A percentile compares a stretch with the other conserved stretches of the same genome.
These are phyloP conservation scores for Russula sp. DNA, from an alignment of 768 basidiomycete species.

Conservation along the genomic window DNA sequence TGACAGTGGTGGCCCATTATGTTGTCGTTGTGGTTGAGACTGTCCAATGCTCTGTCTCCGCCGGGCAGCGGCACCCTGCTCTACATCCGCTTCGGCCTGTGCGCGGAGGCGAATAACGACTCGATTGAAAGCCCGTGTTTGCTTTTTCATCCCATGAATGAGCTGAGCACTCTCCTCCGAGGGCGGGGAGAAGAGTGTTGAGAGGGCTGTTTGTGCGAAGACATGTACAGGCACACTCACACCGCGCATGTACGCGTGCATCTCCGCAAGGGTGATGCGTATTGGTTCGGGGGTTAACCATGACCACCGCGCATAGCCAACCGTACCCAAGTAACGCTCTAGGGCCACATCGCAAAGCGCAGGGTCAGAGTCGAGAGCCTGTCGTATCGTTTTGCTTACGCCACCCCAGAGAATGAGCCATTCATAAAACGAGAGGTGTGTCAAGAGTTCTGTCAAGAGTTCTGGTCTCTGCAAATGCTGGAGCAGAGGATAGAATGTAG, in stretches of 20 bases:
- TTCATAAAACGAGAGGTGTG: conserved; percentile 61
- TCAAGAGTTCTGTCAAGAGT: conserved; percentile 49
- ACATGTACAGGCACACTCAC: conserved; percentile 70
- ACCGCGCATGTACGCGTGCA: conserved; percentile 73
- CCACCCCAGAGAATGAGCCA: conserved; percentile 52
- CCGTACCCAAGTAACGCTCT: conserved; percentile 58
- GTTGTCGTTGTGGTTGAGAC: conserved; percentile 7
- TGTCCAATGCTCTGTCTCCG: conserved; percentile 10
- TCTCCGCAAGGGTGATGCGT: conserved; percentile 61
- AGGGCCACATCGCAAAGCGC: conserved; percentile 56
- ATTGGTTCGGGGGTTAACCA: conserved; percentile 50
- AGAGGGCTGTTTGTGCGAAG: conserved; percentile 52
- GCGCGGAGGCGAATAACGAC: conserved; percentile 70
- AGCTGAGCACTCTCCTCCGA: conserved; percentile 35
- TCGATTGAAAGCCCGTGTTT: conserved; percentile 71
- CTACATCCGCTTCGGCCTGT: conserved; percentile 61
- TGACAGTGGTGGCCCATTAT: conserved; percentile 16
- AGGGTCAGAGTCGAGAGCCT: conserved; percentile 40
- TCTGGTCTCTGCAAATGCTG: conserved; percentile 46
- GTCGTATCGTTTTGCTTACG: conserved; percentile 47
- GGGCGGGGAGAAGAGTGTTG: conserved; percentile 45
- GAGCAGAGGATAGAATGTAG: conserved; percentile 43
- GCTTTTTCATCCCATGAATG: conserved; percentile 47
- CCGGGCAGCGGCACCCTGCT: conserved; percentile 16
- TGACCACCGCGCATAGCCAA: conserved; percentile 67